A percentile compares a stretch with the other conserved stretches of the same genome.
Conservation (phyloP, 352 stramenopile genomes). For the Poterioochromonas sp. region DNA sequence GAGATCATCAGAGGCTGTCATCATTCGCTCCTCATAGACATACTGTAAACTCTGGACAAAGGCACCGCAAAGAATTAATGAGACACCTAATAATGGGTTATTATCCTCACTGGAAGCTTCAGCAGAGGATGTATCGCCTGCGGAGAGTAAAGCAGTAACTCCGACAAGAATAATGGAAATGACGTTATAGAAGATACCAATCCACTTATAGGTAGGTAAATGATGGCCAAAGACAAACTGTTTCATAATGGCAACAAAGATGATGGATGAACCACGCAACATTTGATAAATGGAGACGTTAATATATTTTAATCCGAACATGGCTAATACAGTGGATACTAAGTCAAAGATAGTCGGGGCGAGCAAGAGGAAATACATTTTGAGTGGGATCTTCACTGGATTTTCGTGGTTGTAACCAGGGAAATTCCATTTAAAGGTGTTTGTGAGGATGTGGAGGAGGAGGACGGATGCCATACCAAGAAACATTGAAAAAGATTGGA, state of each 20-base stretch:
- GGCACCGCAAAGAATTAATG: constrained; percentile 81
- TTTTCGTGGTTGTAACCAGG: constrained; percentile 44
- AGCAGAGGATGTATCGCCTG: constrained; percentile 42
- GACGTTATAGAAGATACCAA: constrained; percentile 86
- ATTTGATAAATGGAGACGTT: constrained; percentile 70
- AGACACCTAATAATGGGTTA: constrained; percentile 67
- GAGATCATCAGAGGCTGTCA: constrained; percentile 69
- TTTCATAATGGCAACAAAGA: constrained; percentile 90
- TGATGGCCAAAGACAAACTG: constrained; percentile 78
- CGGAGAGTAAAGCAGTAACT: constrained; percentile 73
- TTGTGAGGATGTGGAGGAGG: constrained; percentile 70
- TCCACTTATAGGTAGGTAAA: constrained; percentile 83
- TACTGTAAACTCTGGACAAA: constrained; percentile 85
- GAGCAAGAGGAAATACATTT: constrained; percentile 85
- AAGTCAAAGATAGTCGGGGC: constrained; percentile 84
- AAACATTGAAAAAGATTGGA: constrained; percentile 93
- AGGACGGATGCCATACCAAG: constrained; percentile 84
- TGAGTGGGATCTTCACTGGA: constrained; percentile 54
- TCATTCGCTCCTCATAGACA: constrained; percentile 90
- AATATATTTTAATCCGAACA: constrained; percentile 82
- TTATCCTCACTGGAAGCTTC: not conserved
- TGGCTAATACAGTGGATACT: constrained; percentile 79
- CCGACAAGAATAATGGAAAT: constrained; percentile 76
- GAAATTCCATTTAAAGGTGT: constrained; percentile 54
- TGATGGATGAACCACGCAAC: constrained; percentile 59